Percentiles rank a stretch among this genome's conserved stretches.
phyloP scores from a whole-genome alignment of 2,329 filamentous ascomycete species.

The Pezicula carpinea region DNA sequence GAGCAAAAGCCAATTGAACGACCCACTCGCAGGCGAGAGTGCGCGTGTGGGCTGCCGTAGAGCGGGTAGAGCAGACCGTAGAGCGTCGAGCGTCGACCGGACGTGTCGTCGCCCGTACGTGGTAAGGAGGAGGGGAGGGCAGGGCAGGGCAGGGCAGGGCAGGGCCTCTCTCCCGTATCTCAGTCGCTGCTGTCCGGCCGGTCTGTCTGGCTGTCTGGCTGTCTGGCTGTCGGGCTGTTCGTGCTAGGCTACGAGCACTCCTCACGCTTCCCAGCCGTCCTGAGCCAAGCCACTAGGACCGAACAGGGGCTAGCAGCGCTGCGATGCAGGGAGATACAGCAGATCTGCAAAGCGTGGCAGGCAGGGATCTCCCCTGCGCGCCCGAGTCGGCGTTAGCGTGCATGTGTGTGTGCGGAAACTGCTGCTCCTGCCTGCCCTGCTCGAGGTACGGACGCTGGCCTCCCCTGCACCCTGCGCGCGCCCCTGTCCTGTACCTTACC shows the following conservation, averaged over 20 bases:
- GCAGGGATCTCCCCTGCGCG: too few species aligned
- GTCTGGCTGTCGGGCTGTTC: not conserved
- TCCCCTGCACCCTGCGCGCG: not conserved
- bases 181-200: too few species aligned
- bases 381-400: too few species aligned
- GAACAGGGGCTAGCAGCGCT: not conserved
- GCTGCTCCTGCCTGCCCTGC: not conserved
- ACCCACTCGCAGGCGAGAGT: not conserved
- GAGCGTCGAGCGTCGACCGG: not conserved
- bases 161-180: too few species aligned
- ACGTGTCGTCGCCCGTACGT: not conserved
- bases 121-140: too few species aligned
- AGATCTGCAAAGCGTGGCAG: too few species aligned
- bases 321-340: too few species aligned
- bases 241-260: not conserved
- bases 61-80: not conserved
- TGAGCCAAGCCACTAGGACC: not conserved
- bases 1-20: not conserved
- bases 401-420: not conserved
- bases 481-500: not conserved
- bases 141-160: not conserved
- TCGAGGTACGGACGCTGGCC: not conserved
- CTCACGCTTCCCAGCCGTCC: not conserved
- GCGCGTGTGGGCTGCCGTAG: not conserved
- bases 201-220: not conserved